Percentiles rank a stretch among this genome's conserved stretches.
Evolutionary conservation across 1,284 basidiomycete species (phyloP).

Genomic region (Lentinula novae-zelandiae): DNA sequence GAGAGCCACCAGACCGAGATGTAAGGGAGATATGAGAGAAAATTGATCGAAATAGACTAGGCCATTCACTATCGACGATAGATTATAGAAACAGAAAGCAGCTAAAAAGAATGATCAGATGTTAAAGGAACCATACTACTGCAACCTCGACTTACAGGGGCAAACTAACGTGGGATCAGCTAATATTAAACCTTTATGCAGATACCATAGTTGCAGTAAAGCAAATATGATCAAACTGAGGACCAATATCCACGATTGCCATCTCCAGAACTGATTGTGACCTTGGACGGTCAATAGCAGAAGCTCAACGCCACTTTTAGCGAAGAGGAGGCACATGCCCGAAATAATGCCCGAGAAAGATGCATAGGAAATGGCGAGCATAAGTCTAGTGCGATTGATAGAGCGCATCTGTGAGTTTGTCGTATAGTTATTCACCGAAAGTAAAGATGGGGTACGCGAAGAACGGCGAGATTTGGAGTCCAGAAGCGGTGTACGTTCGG

Average conservation of each 20-base stretch:
- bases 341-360: constrained; percentile 90
- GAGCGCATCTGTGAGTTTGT: constrained; percentile 20
- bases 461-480: constrained; percentile 39
- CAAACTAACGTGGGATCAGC: constrained; percentile 89
- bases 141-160: constrained; percentile 57
- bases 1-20: constrained; percentile 72
- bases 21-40: constrained; percentile 62
- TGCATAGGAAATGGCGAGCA: constrained; percentile 85
- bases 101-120: constrained; percentile 38
- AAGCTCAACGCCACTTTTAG: constrained; percentile 92
- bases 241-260: constrained; percentile 81
- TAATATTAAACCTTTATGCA: constrained; percentile 85
- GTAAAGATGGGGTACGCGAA: constrained; percentile 23
- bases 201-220: constrained; percentile 83
- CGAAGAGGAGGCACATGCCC: constrained; percentile 90
- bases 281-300: constrained; percentile 78
- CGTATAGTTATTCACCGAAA: constrained; percentile 20
- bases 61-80: constrained; percentile 86
- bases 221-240: constrained; percentile 69
- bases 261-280: constrained; percentile 85
- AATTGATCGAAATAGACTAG: constrained; percentile 93
- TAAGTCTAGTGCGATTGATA: constrained; percentile 52
- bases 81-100: constrained; percentile 95
- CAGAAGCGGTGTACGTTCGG: constrained; percentile 60
- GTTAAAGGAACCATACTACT: neutral